Evolutionary conservation across 495 filamentous ascomycete species (phyloP).

Genomic region (Penicillium fimorum): DNA sequence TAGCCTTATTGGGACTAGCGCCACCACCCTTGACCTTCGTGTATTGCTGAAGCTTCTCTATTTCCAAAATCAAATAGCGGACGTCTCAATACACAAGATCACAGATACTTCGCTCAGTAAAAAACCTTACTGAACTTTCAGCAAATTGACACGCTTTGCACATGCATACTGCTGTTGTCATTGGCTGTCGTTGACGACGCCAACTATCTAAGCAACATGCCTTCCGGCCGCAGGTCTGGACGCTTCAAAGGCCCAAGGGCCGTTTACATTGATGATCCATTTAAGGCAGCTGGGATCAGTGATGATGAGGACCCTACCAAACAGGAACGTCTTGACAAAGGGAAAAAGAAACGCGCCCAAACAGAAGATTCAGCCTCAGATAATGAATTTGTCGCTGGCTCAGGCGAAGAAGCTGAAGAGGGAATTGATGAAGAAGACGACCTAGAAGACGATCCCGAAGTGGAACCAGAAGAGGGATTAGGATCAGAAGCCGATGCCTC

Average conservation of each 20-base stretch:
- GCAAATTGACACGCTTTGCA: too few species aligned
- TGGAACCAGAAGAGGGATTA: conserved; percentile 16
- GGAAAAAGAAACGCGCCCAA: conserved; percentile 21
- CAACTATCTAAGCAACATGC: conserved; percentile 20
- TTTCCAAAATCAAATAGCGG: background rate
- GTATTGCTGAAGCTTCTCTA: conserved; percentile 12
- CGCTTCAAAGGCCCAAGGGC: conserved; percentile 33
- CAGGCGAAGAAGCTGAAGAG: conserved; percentile 27
- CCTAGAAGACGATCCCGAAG: conserved; percentile 21
- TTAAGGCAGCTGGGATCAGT: conserved; percentile 32
- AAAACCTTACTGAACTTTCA: background rate
- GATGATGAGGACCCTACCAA: conserved; percentile 30
- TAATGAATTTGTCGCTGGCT: conserved; percentile 30
- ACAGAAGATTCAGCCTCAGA: conserved; percentile 29
- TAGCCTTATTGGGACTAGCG: conserved; percentile 3
- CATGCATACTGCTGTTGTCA: background rate
- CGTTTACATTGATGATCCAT: conserved; percentile 39
- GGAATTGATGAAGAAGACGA: conserved; percentile 19
- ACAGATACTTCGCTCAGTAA: background rate
- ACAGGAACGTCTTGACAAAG: background rate
- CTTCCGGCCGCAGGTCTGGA: conserved; percentile 38
- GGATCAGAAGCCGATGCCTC: conserved; percentile 17
- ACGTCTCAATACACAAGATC: conserved; percentile 2
- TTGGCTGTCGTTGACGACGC: conserved; percentile 4
- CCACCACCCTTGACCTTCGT: conserved; percentile 2